Evolutionary conservation across 2,329 filamentous ascomycete genomes (phyloP).

Genomic region (Xenoacremonium recifei): DNA sequence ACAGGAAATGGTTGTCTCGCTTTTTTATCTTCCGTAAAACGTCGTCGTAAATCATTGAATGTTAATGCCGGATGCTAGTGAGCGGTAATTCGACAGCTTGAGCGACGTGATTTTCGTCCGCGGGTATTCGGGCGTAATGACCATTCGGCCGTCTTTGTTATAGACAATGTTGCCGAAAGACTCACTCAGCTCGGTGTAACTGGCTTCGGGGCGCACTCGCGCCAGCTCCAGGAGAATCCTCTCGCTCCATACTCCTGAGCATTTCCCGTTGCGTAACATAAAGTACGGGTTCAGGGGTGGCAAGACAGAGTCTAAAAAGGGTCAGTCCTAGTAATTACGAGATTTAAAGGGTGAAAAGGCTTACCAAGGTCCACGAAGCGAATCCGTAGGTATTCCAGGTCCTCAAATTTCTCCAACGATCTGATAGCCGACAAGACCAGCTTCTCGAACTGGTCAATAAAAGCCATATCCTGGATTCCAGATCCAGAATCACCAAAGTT

Average conservation of each 20-base stretch:
- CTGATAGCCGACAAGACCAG: conserved; percentile 64
- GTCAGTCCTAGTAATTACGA: conserved; percentile 18
- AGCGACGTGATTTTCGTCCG: conserved; percentile 53
- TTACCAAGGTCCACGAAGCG: conserved; percentile 71
- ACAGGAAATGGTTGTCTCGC: too few species aligned
- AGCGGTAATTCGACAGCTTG: conserved; percentile 57
- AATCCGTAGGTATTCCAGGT: conserved; percentile 65
- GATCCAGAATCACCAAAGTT: conserved; percentile 62
- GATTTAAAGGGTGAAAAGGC: conserved; percentile 14
- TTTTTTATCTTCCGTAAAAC: too few species aligned
- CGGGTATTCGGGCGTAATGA: conserved; percentile 55
- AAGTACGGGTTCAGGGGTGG: conserved; percentile 74
- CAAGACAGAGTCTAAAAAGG: conserved; percentile 59
- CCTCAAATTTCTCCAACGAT: conserved; percentile 56
- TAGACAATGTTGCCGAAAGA: conserved; percentile 60
- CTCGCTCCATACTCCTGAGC: conserved; percentile 72
- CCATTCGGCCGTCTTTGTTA: conserved; percentile 58
- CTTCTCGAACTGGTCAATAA: conserved; percentile 69
- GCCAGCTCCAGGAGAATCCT: conserved; percentile 61
- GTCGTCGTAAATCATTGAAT: conserved; percentile 27
- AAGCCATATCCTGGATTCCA: conserved; percentile 69
- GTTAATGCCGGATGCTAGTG: conserved; percentile 41
- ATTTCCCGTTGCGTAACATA: conserved; percentile 57
- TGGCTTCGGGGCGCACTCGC: conserved; percentile 54
- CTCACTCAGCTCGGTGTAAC: conserved; percentile 62